Evolutionary conservation across 2,329 filamentous ascomycete species (phyloP).

Genomic region (Fusarium sp.): DNA sequence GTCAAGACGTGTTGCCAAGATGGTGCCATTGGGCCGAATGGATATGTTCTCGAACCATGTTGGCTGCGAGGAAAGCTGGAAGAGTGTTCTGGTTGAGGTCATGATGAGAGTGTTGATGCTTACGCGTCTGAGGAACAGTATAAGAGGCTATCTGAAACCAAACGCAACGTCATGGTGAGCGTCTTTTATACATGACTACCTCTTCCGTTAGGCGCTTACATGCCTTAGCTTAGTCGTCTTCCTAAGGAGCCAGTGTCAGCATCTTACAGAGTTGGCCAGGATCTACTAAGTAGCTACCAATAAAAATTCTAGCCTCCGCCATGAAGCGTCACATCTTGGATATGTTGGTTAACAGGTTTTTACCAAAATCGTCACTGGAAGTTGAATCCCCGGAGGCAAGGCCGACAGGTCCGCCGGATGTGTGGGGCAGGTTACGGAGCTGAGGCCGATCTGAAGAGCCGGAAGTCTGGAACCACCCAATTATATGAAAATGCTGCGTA

Average conservation of each 20-base stretch:
- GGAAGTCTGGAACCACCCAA: no score
- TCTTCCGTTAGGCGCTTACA: neutral
- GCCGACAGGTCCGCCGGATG: neutral
- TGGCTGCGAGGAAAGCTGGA: slow-evolving; percentile 31
- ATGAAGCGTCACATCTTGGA: neutral
- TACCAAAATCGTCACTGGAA: neutral
- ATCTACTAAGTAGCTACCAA: neutral
- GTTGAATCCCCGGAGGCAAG: neutral
- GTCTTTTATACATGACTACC: neutral
- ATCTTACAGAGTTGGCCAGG: slow-evolving; percentile 7
- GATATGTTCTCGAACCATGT: slow-evolving; percentile 41
- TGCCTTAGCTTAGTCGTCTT: neutral
- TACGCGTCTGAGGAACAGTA: neutral
- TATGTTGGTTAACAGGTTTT: neutral
- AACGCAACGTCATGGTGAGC: neutral
- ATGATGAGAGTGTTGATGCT: neutral
- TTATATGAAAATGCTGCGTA: no score
- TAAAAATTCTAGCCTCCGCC: neutral
- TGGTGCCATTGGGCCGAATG: slow-evolving; percentile 19
- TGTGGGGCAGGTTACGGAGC: neutral
- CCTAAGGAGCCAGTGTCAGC: neutral
- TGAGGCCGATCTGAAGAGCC: neutral
- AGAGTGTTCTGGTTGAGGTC: slow-evolving; percentile 22
- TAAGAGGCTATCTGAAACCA: no score
- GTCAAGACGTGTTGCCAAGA: slow-evolving; percentile 36